A percentile compares a stretch with the other conserved stretches of the same genome.
phyloP scores from a whole-genome alignment of 202 grass and related monocot species.

The Eragrostis tef region DNA sequence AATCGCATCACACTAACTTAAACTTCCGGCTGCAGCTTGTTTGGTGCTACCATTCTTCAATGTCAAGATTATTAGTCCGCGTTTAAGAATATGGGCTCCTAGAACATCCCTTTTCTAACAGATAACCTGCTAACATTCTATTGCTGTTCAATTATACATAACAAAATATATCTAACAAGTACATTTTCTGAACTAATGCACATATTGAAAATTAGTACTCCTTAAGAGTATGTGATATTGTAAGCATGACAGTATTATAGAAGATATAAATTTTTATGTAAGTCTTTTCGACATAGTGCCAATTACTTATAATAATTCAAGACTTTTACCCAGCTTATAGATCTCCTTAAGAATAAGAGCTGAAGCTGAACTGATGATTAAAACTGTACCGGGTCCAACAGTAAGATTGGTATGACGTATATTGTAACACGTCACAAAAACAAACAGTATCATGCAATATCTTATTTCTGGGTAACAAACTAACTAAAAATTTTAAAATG shows the following conservation, averaged over 20 bases:
- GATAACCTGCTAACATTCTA: not conserved
- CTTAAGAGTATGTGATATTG: conserved; percentile 17
- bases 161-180: conserved; percentile 3
- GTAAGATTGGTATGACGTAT: conserved; percentile 7
- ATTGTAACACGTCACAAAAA: not conserved
- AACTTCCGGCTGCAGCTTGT: conserved; percentile 13
- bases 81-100: conserved; percentile 13
- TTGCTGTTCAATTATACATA: conserved; percentile 16
- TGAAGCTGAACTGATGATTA: conserved; percentile 18
- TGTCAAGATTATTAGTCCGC: not conserved
- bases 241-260: not conserved
- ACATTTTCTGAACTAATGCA: not conserved
- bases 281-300: conserved; percentile 9
- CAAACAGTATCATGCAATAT: conserved; percentile 1
- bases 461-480: not conserved
- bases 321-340: not conserved
- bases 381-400: conserved; percentile 18
- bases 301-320: conserved; percentile 1
- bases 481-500: not conserved
- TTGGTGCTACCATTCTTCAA: not conserved
- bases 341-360: conserved; percentile 22
- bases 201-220: conserved; percentile 14
- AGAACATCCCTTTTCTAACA: conserved; percentile 8
- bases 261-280: not conserved
- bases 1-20: not conserved